phyloP scores from a whole-genome alignment of 495 filamentous ascomycete species.

The Sporormia fimetaria region DNA sequence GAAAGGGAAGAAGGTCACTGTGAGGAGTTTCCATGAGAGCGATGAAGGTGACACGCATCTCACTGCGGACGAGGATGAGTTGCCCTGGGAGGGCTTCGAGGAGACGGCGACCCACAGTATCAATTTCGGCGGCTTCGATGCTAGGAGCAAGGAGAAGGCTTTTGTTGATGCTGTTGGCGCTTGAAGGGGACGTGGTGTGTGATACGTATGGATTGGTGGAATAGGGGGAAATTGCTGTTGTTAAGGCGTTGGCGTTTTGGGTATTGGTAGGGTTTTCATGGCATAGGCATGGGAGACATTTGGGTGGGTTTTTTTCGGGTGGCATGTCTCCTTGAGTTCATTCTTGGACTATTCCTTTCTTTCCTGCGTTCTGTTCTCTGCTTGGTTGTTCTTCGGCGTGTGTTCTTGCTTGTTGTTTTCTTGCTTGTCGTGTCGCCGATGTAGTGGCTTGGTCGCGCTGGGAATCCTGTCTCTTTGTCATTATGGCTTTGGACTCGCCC shows the following conservation, averaged over 20 bases:
- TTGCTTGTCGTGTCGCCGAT: too few species aligned
- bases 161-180: too few species aligned
- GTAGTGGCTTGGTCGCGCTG: too few species aligned
- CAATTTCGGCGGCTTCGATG: neutral
- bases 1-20: constrained; percentile 21
- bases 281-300: too few species aligned
- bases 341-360: neutral
- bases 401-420: neutral
- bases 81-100: constrained; percentile 26
- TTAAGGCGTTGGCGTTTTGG: neutral
- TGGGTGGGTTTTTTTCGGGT: neutral
- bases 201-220: neutral
- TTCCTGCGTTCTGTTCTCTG: neutral
- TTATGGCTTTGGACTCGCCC: constrained; percentile 1
- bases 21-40: constrained; percentile 19
- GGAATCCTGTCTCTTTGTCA: too few species aligned
- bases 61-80: constrained; percentile 12
- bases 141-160: too few species aligned
- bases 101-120: constrained; percentile 5
- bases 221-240: neutral
- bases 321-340: neutral
- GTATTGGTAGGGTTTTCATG: too few species aligned
- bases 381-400: neutral
- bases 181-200: constrained; percentile 1
- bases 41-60: neutral